Evolutionary conservation across 140 eudicot genomes (phyloP).

Genomic region (Oenanthe javanica): DNA sequence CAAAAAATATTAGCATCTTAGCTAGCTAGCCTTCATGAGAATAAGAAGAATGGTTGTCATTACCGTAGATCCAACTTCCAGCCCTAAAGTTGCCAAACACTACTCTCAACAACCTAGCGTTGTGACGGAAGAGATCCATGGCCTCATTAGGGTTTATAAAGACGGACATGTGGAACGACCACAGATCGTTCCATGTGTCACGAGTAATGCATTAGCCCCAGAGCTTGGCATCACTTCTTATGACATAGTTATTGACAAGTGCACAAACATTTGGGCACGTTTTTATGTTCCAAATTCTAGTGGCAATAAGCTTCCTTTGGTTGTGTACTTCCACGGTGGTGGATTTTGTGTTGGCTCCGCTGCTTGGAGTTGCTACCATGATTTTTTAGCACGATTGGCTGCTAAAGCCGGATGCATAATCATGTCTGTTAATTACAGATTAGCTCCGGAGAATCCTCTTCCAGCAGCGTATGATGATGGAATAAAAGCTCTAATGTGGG

Average conservation of each 20-base stretch:
- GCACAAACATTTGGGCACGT: slow-evolving; percentile 43
- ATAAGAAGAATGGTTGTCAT: slow-evolving; percentile 50
- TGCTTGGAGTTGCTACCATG: slow-evolving; percentile 61
- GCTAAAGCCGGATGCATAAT: slow-evolving; percentile 39
- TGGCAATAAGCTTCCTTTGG: slow-evolving; percentile 32
- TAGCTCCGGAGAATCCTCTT: slow-evolving; percentile 73
- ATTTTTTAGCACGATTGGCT: slow-evolving; percentile 39
- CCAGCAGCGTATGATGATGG: slow-evolving; percentile 73
- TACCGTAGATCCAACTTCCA: slow-evolving; percentile 26
- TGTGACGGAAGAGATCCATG: slow-evolving; percentile 46
- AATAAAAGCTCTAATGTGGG: slow-evolving; percentile 36
- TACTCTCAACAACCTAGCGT: slow-evolving; percentile 30
- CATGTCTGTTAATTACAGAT: slow-evolving; percentile 51
- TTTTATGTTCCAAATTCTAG: slow-evolving; percentile 38
- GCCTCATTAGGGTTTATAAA: slow-evolving; percentile 59
- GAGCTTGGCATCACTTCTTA: slow-evolving; percentile 42
- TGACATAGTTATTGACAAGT: slow-evolving; percentile 35
- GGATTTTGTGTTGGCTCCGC: slow-evolving; percentile 74
- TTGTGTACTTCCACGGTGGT: slow-evolving; percentile 77
- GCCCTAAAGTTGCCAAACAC: slow-evolving; percentile 29
- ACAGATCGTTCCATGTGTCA: slow-evolving; percentile 46
- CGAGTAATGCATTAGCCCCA: slow-evolving; percentile 24
- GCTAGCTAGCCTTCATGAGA: slow-evolving; percentile 14
- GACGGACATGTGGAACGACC: slow-evolving; percentile 79
- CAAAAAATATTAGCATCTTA: neutral